Base-by-base conservation (phyloP, 306 rosid species). In the Cicer yamashitae region DNA sequence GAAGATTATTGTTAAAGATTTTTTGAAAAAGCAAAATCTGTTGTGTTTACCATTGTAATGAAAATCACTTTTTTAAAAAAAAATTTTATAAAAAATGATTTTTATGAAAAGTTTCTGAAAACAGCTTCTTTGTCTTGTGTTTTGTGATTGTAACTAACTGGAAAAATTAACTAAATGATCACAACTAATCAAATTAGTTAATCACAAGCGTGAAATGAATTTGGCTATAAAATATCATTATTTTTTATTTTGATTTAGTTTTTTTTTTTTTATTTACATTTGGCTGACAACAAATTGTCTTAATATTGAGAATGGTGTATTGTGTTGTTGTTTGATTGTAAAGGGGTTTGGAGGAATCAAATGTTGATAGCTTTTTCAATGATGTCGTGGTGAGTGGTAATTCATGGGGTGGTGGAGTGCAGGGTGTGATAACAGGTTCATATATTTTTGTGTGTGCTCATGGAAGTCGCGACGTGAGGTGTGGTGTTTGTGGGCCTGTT, bases 401-500 rank as follows among this genome's bases (percentile, higher is more conserved):
- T 73, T 79, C 84, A 6, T 94, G 98, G 98, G 74, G 79, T 15
- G 84, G 86, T 41, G 86, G 85, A 80, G 88, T 75, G 74, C 78
- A 15, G 47, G 89, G 87, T 74, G 83, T 12, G 57, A 68, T 90
- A 50, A 58, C 74, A n/a, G 96, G 97, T 61, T 87, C 97, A 3
- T 77, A 83, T 39, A 88, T 94, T 12, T 94, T 94, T 83, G 97
- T 94, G 11, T 94, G 98, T 65, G 89, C 97, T 64, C 98, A 94
- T 83, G 98, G 85, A 43, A 91, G 92, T 71, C 97, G 97, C 12
- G 98, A 94, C 64, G 79, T 75, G 67, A 90, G 97, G 79, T 94
- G 98, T n/a, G 97, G 98, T 76, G 96, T 93, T 57, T 91, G 97
- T 70, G 98, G 98, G 75, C 98, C 97, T 3, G 85, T 67, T 82